phyloP scores from a whole-genome alignment of 495 filamentous ascomycete genomes.

The Letharia columbiana region DNA sequence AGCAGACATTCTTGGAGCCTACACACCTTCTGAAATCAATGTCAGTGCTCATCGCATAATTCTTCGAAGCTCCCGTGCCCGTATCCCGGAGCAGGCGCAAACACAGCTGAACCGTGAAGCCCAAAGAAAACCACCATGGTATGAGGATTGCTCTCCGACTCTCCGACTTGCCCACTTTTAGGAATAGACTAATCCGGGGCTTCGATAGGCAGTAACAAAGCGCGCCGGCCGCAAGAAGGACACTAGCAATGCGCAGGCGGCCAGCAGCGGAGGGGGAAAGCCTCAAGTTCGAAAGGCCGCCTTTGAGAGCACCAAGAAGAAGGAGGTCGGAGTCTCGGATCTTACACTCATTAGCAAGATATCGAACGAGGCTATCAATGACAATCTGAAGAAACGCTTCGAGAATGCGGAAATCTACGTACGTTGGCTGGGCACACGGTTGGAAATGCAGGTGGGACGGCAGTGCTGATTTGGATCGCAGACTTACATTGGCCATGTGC shows the following conservation, averaged over 20 bases:
- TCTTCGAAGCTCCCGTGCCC: neutral
- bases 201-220: slow-evolving; percentile 25
- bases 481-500: slow-evolving; percentile 99
- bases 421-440: slow-evolving; percentile 30
- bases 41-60: neutral
- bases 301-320: slow-evolving; percentile 95
- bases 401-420: slow-evolving; percentile 95
- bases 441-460: slow-evolving; percentile 22
- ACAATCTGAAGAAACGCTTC: slow-evolving; percentile 95
- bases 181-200: neutral
- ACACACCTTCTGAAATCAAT: neutral
- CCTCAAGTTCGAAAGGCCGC: slow-evolving; percentile 85
- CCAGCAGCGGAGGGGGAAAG: slow-evolving; percentile 43
- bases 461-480: slow-evolving; percentile 31
- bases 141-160: neutral
- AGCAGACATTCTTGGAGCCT: neutral
- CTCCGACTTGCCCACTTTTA: neutral
- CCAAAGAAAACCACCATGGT: slow-evolving; percentile 4
- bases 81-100: neutral
- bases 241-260: slow-evolving; percentile 44
- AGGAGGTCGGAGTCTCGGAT: slow-evolving; percentile 97
- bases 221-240: slow-evolving; percentile 58
- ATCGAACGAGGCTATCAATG: slow-evolving; percentile 97
- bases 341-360: slow-evolving; percentile 96
- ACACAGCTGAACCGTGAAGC: neutral